Percentiles rank a stretch among this genome's conserved stretches.
phyloP scores from a whole-genome alignment of 257 asterid species.

The Gynochthodes officinalis region DNA sequence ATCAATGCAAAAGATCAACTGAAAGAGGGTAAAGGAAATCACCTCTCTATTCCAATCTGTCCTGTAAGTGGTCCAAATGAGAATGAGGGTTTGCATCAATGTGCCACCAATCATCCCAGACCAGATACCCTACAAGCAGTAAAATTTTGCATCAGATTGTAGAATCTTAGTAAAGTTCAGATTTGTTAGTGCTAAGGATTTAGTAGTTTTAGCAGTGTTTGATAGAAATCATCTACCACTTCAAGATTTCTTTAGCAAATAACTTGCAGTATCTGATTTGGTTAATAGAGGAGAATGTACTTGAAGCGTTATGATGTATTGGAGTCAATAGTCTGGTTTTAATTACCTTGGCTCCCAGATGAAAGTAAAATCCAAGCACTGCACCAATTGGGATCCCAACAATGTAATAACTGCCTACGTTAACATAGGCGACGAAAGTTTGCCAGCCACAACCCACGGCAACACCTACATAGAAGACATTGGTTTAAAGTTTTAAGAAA shows the following conservation, averaged over 20 bases:
- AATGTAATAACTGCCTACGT: conserved; percentile 33
- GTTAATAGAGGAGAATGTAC: too few relatives aligned
- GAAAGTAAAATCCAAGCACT: conserved; percentile 27
- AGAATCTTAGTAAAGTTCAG: not conserved
- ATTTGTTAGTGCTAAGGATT: not conserved
- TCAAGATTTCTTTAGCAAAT: too few relatives aligned
- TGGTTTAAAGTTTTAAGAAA: not conserved
- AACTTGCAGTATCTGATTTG: too few relatives aligned
- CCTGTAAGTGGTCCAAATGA: conserved; percentile 51
- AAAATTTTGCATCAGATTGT: not conserved
- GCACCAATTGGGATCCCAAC: conserved; percentile 35
- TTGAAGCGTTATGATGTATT: too few relatives aligned
- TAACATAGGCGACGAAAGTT: conserved; percentile 36
- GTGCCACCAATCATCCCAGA: conserved; percentile 66
- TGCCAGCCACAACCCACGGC: conserved; percentile 49
- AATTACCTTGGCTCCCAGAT: conserved; percentile 32
- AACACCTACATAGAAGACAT: conserved; percentile 19
- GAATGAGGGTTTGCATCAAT: conserved; percentile 52
- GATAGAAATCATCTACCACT: too few relatives aligned
- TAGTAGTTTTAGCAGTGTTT: not conserved
- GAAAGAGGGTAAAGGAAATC: not conserved
- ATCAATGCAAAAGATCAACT: too few relatives aligned
- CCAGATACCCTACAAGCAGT: conserved; percentile 58
- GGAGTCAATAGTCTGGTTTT: too few relatives aligned
- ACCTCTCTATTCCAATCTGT: conserved; percentile 71